Evolutionary conservation across 345 rosid genomes (phyloP), one percentile per base, ranked within the genome.

Genomic region (Pelargonium nanum): DNA sequence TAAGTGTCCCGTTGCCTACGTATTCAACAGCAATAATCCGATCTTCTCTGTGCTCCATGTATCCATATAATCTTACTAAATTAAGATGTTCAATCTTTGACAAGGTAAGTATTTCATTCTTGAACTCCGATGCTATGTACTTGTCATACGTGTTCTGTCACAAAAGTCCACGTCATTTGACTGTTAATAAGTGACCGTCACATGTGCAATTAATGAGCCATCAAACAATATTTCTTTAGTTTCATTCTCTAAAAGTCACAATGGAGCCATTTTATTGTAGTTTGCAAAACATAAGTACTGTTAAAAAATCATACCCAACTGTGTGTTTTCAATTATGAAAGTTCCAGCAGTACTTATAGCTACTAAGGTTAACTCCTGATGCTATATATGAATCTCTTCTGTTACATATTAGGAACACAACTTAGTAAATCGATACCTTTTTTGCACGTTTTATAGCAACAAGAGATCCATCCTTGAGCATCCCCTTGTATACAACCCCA

Each of bases 61-160:
- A 89, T 19, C 98, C 98, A 60, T 81, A 77, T 8, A 87, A 72
- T 69, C 75, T 89, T 51, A 92, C 98, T 71, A 92, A 73, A 78
- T 81, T 87, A 74, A 85, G 69, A 81, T 92, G 98, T 72, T 89
- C 96, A 16, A 92, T 87, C 85, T 89, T 83, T 2, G 96, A 89
- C 72, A 89, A 63, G 20, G 96, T 76, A 70, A 72, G 76, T 65
- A 89, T 80, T 65, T 89, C 98, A 58, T 92, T 92, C 84, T 77
- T 80, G 86, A 87, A 92, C 68, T 92, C 95, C 73, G 52, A 52
- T 19, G 78, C 62, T 66, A 73, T 67, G 74, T 64, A 65, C 56
- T 57, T 77, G 26, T 80, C 84, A 56, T 71, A 68, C 28, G 68
- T 72, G 67, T 80, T 78, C 96, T 83, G 89, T 72, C 67, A 75